A percentile compares a stretch with the other conserved stretches of the same genome.
phyloP scores from a whole-genome alignment of 2,329 filamentous ascomycete species.

The Conoideocrella luteorostrata region DNA sequence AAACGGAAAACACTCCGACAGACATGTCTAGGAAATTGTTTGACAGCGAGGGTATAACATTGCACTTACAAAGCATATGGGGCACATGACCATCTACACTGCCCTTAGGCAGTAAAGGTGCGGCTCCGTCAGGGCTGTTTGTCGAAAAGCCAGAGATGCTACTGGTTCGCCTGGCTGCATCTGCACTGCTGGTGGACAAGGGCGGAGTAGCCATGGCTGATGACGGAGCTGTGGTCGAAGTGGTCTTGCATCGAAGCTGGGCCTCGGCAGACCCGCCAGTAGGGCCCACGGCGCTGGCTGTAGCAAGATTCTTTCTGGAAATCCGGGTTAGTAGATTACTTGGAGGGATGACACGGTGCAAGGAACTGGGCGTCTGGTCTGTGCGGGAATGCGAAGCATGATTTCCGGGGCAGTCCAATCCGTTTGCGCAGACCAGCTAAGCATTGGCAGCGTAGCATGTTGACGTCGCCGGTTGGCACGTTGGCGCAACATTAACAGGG shows the following conservation, averaged over 20 bases:
- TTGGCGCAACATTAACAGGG: too few species aligned
- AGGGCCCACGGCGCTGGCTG: slow-evolving; percentile 29
- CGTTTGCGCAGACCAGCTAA: background rate
- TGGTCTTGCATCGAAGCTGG: slow-evolving; percentile 12
- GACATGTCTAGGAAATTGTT: slow-evolving; percentile 5
- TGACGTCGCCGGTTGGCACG: too few species aligned
- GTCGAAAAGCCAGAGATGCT: slow-evolving; percentile 26
- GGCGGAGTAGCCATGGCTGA: slow-evolving; percentile 5
- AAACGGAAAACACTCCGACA: slow-evolving; percentile 6
- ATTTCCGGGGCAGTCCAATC: background rate
- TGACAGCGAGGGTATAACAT: background rate
- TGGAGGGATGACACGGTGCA: background rate
- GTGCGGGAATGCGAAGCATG: background rate
- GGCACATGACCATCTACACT: slow-evolving; percentile 37
- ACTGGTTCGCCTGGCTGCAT: slow-evolving; percentile 33
- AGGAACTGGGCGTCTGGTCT: background rate
- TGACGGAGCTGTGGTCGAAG: slow-evolving; percentile 1
- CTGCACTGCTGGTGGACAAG: slow-evolving; percentile 17
- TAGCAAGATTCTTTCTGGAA: slow-evolving; percentile 38
- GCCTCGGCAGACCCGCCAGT: slow-evolving; percentile 35
- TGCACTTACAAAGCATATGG: slow-evolving; percentile 42
- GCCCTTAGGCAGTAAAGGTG: slow-evolving; percentile 4
- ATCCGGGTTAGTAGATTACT: slow-evolving; percentile 15
- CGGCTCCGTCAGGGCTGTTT: slow-evolving; percentile 1
- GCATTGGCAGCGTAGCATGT: background rate